These are phyloP conservation scores for Sclerospora graminicola DNA, from an alignment of 352 stramenopile genomes.

Conservation along the genomic window DNA sequence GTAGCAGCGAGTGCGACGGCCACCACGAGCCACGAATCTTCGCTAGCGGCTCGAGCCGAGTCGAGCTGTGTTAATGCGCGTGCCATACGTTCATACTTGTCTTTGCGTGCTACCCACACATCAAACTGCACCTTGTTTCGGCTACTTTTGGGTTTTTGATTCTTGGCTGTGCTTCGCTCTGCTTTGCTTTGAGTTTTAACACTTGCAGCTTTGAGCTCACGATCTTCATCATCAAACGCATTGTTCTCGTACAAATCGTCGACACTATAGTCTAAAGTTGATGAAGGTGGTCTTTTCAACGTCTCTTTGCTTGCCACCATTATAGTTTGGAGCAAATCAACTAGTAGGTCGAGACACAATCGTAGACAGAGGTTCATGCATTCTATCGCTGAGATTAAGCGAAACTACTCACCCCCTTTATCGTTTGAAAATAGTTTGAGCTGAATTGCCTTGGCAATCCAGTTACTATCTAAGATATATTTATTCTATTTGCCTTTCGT, in stretches of 20 bases:
- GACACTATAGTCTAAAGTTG: too few species aligned
- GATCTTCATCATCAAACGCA: slow-evolving; percentile 50
- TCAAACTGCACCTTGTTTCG: slow-evolving; percentile 52
- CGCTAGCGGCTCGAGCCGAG: slow-evolving; percentile 38
- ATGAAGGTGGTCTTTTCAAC: too few species aligned
- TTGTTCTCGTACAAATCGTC: too few species aligned
- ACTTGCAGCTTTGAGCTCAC: too few species aligned
- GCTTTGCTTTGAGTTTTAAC: too few species aligned
- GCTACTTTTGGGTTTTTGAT: slow-evolving; percentile 5
- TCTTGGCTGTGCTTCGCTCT: slow-evolving; percentile 6
- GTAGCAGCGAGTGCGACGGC: slow-evolving; percentile 67
- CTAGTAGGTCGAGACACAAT: too few species aligned
- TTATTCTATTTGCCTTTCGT: too few species aligned
- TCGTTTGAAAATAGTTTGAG: slow-evolving; percentile 2
- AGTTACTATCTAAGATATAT: too few species aligned
- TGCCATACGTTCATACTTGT: slow-evolving; percentile 79
- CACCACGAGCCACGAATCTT: slow-evolving; percentile 63
- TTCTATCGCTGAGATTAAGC: slow-evolving; percentile 7
- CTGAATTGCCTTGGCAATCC: too few species aligned
- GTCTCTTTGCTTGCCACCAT: slow-evolving; percentile 27
- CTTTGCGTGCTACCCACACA: slow-evolving; percentile 76
- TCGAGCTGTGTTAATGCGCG: slow-evolving; percentile 51
- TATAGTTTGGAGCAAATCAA: too few species aligned
- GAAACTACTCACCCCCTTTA: slow-evolving; percentile 10
- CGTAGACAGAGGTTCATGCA: neutral